Conservation (phyloP, 495 filamentous ascomycete species). For the Neurospora sp. region DNA sequence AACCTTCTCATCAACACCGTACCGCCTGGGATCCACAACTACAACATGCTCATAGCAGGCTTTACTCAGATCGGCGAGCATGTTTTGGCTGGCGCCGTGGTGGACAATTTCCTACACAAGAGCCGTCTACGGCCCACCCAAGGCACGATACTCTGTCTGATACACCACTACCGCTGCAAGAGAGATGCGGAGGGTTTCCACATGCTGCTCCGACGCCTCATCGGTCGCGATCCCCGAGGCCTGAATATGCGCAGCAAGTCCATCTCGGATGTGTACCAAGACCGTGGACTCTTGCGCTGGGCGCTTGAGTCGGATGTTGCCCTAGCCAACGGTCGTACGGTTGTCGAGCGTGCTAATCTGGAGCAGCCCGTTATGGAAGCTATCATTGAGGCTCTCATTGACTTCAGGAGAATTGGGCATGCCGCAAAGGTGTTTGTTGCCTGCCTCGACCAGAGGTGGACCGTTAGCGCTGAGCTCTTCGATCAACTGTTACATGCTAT, state of each 20-base stretch:
- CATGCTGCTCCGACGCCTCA: slow-evolving; percentile 29
- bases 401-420: slow-evolving; percentile 23
- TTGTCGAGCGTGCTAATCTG: slow-evolving; percentile 20
- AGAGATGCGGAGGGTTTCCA: slow-evolving; percentile 30
- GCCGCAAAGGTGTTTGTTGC: slow-evolving; percentile 25
- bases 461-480: slow-evolving; percentile 15
- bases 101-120: slow-evolving; percentile 39
- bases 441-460: slow-evolving; percentile 20
- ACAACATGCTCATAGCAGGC: slow-evolving; percentile 52
- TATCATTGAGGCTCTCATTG: slow-evolving; percentile 28
- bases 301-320: slow-evolving; percentile 3
- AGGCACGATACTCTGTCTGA: slow-evolving; percentile 40
- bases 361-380: slow-evolving; percentile 19
- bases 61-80: slow-evolving; percentile 43
- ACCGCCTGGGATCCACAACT: slow-evolving; percentile 53
- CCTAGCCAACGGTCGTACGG: not conserved
- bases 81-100: slow-evolving; percentile 43
- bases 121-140: slow-evolving; percentile 43
- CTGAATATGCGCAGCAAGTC: slow-evolving; percentile 10
- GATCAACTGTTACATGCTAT: slow-evolving; percentile 25
- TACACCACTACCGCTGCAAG: slow-evolving; percentile 44
- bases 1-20: slow-evolving; percentile 49
- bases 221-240: slow-evolving; percentile 15
- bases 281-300: slow-evolving; percentile 9
- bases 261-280: slow-evolving; percentile 1